Conservation (phyloP, 495 filamentous ascomycete genomes). For the Neurospora sp. region DNA sequence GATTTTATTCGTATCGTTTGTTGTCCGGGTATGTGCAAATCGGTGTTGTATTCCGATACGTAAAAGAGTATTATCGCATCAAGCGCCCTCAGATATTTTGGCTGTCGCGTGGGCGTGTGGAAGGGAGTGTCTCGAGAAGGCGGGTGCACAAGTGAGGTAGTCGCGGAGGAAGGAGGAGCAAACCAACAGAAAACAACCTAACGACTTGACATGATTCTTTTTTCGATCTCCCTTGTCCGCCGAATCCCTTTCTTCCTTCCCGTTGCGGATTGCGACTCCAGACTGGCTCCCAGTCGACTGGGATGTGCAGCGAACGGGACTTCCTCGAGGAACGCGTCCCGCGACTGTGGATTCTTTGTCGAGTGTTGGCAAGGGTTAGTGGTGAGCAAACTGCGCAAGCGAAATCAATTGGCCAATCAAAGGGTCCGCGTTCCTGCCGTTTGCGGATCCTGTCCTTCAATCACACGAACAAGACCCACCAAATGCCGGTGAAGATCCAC, state of each 20-base stretch:
- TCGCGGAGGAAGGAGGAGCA: not conserved
- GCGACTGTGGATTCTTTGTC: not conserved
- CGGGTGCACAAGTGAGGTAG: not conserved
- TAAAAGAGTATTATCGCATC: not conserved
- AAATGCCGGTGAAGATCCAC: not conserved
- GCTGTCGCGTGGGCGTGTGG: not conserved
- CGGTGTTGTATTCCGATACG: not conserved
- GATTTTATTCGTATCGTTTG: not conserved
- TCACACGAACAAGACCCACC: not conserved
- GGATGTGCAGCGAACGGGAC: not conserved
- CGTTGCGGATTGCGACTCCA: not conserved
- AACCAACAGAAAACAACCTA: not conserved
- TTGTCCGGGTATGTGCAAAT: not conserved
- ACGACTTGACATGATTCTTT: not conserved
- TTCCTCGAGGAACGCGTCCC: not conserved
- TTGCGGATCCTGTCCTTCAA: not conserved
- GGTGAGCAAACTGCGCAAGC: not conserved
- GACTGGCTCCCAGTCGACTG: not conserved
- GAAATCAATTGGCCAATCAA: not conserved
- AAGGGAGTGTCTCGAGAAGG: not conserved
- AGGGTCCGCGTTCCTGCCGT: not conserved
- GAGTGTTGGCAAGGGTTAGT: not conserved
- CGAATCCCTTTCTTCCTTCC: not conserved
- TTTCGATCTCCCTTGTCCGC: not conserved
- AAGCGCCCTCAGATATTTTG: not conserved